Evolutionary conservation across 73 alveolate genomes (phyloP).

Genomic region (Diophrys appendiculata): DNA sequence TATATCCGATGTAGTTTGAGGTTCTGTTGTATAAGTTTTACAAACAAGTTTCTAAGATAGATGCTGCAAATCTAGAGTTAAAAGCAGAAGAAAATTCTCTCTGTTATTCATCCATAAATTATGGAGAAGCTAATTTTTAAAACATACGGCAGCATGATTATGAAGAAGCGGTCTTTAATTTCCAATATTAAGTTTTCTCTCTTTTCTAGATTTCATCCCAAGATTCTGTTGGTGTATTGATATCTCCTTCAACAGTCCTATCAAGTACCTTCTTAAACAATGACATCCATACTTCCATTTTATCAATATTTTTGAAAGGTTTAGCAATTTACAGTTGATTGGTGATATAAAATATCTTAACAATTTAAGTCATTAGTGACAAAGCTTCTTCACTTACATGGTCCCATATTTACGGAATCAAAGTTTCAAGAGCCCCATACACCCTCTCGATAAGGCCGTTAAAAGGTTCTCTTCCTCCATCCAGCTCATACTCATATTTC

Average conservation of each 20-base stretch:
- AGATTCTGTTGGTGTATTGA: constrained; percentile 50
- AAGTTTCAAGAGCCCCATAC: constrained; percentile 44
- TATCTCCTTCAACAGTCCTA: constrained; percentile 40
- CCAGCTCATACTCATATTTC: constrained; percentile 66
- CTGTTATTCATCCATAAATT: constrained; percentile 46
- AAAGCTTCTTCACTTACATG: constrained; percentile 41
- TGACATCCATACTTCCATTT: constrained; percentile 48
- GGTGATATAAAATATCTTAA: constrained; percentile 65
- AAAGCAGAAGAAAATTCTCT: constrained; percentile 42
- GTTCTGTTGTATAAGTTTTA: constrained; percentile 32
- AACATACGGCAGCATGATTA: constrained; percentile 57
- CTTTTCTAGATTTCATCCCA: constrained; percentile 54
- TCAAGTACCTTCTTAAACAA: constrained; percentile 63
- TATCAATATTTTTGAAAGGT: constrained; percentile 36
- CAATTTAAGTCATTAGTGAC: constrained; percentile 29
- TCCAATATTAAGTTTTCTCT: constrained; percentile 65
- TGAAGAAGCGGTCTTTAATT: constrained; percentile 59
- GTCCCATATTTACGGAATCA: constrained; percentile 26
- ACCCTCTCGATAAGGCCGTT: constrained; percentile 46
- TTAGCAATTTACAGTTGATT: constrained; percentile 60
- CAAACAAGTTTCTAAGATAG: constrained; percentile 48
- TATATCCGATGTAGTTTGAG: constrained; percentile 55
- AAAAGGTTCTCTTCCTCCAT: constrained; percentile 62
- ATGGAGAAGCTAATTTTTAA: constrained; percentile 55
- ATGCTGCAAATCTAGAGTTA: constrained; percentile 33